Base-by-base conservation (phyloP, 2,329 filamentous ascomycete species). In the Metarhizium album region DNA sequence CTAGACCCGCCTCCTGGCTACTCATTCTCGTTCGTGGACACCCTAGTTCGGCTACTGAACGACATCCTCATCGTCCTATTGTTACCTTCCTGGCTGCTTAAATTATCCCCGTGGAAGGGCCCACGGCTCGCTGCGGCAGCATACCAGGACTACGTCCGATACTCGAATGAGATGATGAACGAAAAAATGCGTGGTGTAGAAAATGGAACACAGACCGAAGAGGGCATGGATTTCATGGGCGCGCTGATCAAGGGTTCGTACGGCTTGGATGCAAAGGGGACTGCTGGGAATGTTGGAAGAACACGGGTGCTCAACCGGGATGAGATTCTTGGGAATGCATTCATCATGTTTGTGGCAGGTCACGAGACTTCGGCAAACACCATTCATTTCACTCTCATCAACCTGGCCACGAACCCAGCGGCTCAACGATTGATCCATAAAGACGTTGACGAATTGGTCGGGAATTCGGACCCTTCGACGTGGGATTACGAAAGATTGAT, bases 301-400 rank as follows among this genome's bases (percentile, higher is more conserved):
- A 55, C 61, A 5, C 69, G 66, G 13, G 63, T 65, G 18, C 65
- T 85, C n/a, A 73, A 68, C 4, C 78, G 82, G 55, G 73, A 74
- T 4, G 84, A 90, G 50, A 83, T 90, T 52, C 69, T 86, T 27
- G 84, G 85, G 47, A 90, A 90, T 60, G 80, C 84, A 20, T 84
- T 84, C 55, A 71, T 83, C 58, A 80, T 82, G 66, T 73, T 79
- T 53, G 72, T 90, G 1, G 87, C 87, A 0, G 87, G 87, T 13
- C 86, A 93, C 65, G 87, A 93, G 66, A 90, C 87, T 1, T 86
- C 86, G 2, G 86, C 86, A 46, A 88, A 87, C 64, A 77, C 79
- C 3, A 72, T 90, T 38, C 84, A 90, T 67, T 90, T 87, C 62
- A 74, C 81, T 2, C 67, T 90, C 3, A 62, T 88, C 35, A 75